Evolutionary conservation across 2,329 filamentous ascomycete genomes (phyloP).

Genomic region (Blastomyces gilchristii): DNA sequence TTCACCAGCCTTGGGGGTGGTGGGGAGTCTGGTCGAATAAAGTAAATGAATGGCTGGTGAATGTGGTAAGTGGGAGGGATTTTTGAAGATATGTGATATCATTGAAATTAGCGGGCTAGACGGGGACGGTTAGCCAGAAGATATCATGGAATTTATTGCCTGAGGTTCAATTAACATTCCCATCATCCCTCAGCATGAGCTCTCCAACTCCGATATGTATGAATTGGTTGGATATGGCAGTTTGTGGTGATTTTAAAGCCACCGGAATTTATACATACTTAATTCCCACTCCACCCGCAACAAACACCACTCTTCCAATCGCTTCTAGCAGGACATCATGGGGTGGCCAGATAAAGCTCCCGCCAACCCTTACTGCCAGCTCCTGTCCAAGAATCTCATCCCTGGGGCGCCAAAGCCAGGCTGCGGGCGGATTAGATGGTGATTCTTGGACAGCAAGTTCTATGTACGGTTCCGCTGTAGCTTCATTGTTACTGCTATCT

Average conservation of each 20-base stretch:
- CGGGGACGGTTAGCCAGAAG: constrained; percentile 7
- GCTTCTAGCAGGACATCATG: constrained; percentile 31
- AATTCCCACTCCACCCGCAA: constrained; percentile 73
- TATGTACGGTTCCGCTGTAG: constrained; percentile 42
- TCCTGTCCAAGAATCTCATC: constrained; percentile 48
- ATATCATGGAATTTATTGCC: neutral
- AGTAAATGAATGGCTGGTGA: constrained; percentile 47
- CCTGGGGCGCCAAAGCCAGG: constrained; percentile 59
- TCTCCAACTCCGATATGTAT: neutral
- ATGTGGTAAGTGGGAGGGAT: constrained; percentile 23
- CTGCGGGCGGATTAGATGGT: constrained; percentile 59
- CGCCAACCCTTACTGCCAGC: constrained; percentile 63
- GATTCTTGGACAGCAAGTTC: constrained; percentile 71
- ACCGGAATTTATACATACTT: constrained; percentile 44
- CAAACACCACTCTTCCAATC: constrained; percentile 56
- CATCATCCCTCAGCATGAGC: too few relatives aligned
- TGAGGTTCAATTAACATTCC: neutral
- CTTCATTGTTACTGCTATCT: constrained; percentile 12
- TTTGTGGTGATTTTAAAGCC: neutral
- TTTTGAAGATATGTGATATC: constrained; percentile 48
- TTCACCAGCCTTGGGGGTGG: neutral
- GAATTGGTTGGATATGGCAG: neutral
- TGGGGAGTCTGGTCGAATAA: constrained; percentile 47
- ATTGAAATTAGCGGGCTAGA: constrained; percentile 62
- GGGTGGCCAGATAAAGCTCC: constrained; percentile 71